Conservation (phyloP, 2,329 filamentous ascomycete species). For the Macrophomina tecta region DNA sequence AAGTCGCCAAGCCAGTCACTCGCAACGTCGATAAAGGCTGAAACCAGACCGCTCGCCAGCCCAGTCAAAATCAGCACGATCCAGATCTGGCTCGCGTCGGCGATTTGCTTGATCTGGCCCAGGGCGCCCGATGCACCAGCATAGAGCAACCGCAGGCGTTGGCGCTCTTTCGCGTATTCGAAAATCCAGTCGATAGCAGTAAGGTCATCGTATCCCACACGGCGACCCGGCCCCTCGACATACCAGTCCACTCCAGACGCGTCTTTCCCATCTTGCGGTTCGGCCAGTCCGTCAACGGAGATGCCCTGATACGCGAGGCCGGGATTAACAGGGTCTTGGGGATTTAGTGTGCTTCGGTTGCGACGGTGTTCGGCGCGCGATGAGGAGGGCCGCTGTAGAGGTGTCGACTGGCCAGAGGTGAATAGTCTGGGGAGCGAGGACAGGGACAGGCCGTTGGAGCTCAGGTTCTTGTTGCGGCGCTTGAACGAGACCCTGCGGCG, state of each 20-base stretch:
- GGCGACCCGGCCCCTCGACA: constrained; percentile 82
- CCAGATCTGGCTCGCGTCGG: constrained; percentile 92
- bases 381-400: constrained; percentile 37
- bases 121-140: constrained; percentile 70
- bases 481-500: constrained; percentile 68
- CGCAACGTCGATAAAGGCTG: constrained; percentile 86
- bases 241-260: constrained; percentile 74
- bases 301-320: constrained; percentile 51
- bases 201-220: constrained; percentile 93
- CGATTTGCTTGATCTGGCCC: constrained; percentile 73
- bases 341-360: constrained; percentile 36
- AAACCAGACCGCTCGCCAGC: constrained; percentile 80
- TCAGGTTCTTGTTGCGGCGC: constrained; percentile 64
- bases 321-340: constrained; percentile 44
- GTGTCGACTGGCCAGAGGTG: constrained; percentile 35
- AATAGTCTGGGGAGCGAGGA: constrained; percentile 53
- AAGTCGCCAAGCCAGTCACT: constrained; percentile 94
- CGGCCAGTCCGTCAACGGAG: constrained; percentile 43
- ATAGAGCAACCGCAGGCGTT: constrained; percentile 78
- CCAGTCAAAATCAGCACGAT: constrained; percentile 85
- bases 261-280: constrained; percentile 53
- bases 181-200: constrained; percentile 99
- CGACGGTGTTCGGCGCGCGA: constrained; percentile 38
- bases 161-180: constrained; percentile 95
- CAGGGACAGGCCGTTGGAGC: constrained; percentile 44